Base-by-base conservation (phyloP, 2,329 filamentous ascomycete species). In the Stagonosporopsis vannaccii region DNA sequence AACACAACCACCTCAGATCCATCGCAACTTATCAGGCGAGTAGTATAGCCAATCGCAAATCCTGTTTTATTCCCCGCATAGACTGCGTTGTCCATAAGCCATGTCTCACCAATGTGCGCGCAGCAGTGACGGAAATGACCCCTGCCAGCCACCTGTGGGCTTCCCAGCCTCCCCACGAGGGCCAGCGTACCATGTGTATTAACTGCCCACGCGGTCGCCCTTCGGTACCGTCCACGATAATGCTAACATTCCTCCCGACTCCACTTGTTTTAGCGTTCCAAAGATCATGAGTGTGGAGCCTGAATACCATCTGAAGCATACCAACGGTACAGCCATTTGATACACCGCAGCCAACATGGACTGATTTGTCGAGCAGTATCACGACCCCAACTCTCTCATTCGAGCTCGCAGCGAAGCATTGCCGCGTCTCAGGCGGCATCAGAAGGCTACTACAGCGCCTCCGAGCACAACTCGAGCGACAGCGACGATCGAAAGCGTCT, bases 371-470 rank as follows among this genome's bases (percentile, higher is more conserved):
- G 12, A 41, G 35, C 65, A 79, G 77, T 78, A 53, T 76, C 71
- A 51, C 71, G 64, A 56, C 77, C 78, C 13, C 74, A 70, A 51
- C 66, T 80, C 35, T 73, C 74, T 7, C 76, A 78, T 56, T 72
- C 73, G 41, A 59, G 63, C 50, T 82, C 80, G 3, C 74, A 78
- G 59, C 79, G 79, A 60, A 81, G 78, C 62, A 75, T 82, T 59
- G 75, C 79, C 36, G 80, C 78, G 22, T 80, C 78, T 19, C 75
- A 82, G 59, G 75, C 79, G 33, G 80, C 80, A 25, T 80, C 78
- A 20, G 79, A 82, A 66, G 79, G 81, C 68, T 83, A 81, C 74
- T 82, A 80, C 71, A 81, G 79, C 56, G 69, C 81, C 51, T 78
- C 78, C 37, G 76, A 76, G 49, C 65, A 71, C 47, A 57, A 67